Evolutionary conservation across 495 filamentous ascomycete genomes (phyloP).

Genomic region (Penicillium herquei): DNA sequence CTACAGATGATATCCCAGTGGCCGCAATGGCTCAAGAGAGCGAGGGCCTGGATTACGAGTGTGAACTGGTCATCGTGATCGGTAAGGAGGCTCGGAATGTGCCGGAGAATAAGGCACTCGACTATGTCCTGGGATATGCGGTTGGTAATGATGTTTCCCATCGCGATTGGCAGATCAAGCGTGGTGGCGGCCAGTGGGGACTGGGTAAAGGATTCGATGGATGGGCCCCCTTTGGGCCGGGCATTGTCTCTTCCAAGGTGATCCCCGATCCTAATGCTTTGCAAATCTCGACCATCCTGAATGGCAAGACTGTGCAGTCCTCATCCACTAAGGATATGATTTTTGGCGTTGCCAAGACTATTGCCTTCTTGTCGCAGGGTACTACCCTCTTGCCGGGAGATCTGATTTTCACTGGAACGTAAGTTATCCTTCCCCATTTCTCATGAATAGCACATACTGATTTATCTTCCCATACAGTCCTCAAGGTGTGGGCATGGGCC

Average conservation of each 20-base stretch:
- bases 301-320: constrained; percentile 71
- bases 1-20: constrained; percentile 67
- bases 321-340: constrained; percentile 79
- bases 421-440: constrained; percentile 31
- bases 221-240: constrained; percentile 85
- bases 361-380: constrained; percentile 73
- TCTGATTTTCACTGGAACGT: constrained; percentile 84
- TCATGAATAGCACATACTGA: neutral
- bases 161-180: constrained; percentile 78
- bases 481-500: constrained; percentile 76
- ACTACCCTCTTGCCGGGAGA: constrained; percentile 78
- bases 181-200: constrained; percentile 77
- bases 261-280: constrained; percentile 70
- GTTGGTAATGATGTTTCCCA: constrained; percentile 84
- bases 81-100: constrained; percentile 70
- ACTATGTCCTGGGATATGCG: constrained; percentile 77
- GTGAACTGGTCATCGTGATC: constrained; percentile 77
- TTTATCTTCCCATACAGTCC: constrained; percentile 46
- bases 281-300: constrained; percentile 65
- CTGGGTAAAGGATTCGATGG: constrained; percentile 85
- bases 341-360: constrained; percentile 71
- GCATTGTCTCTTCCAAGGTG: constrained; percentile 65
- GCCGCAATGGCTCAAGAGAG: constrained; percentile 55
- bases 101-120: constrained; percentile 61
- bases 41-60: constrained; percentile 78